Base-by-base conservation (phyloP, 176 grass and related monocot genomes). In the Ensete glaucum region DNA sequence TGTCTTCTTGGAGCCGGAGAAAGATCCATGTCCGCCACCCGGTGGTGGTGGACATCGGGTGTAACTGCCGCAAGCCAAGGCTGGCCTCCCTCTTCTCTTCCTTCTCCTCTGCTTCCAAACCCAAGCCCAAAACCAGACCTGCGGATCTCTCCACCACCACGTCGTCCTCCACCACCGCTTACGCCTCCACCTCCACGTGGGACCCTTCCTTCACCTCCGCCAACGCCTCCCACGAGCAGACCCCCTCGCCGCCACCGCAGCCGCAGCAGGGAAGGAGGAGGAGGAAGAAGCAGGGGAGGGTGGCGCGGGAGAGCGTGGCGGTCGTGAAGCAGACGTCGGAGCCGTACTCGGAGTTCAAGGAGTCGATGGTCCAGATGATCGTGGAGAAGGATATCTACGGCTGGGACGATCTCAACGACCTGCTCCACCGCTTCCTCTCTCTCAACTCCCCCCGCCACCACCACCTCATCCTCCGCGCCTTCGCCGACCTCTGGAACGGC, bases 291-390 rank as follows among this genome's bases (percentile, higher is more conserved):
- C 48, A 77, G 7, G 64, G 76, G 4, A 50, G 64, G 17, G 76
- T 55, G 21, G 64, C 23, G 9, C 50, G 51, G 62, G 76, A 78
- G 64, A 78, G 76, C 64, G 52, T 78, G 23, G 63, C 76, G 23
- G 76, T 78, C 50, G 76, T 68, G 52, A 67, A 68, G 64, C 64
- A 78, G 52, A 67, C 76, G 64, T 53, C 64, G 23, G 76, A 78
- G 51, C 76, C 76, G 50, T 78, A 78, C 52, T 51, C 23, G 24
- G 76, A 67, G 50, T 78, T 78, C 64, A 64, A 64, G 63, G 64
- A 78, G 15, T 78, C 76, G 64, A 78, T 78, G 76, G 64, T 78
- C 24, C 76, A 78, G 63, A 78, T 78, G 76, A 68, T 78, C 9
- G 76, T 78, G 52, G 76, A 78, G 52, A 78, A 78, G 63, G 76